phyloP scores from a whole-genome alignment of 352 stramenopile genomes.

The Pythium volutum region DNA sequence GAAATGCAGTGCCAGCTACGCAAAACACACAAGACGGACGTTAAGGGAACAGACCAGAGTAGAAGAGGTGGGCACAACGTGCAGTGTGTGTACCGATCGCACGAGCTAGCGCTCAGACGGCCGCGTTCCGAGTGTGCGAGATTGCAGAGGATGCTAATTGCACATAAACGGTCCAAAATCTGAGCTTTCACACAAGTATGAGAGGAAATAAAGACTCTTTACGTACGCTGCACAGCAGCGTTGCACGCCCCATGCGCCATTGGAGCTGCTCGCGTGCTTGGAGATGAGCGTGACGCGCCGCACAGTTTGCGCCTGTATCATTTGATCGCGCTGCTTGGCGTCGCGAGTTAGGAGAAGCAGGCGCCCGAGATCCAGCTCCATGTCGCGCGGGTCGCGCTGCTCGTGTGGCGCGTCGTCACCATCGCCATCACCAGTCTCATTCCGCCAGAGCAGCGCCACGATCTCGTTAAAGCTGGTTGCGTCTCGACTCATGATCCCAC shows the following conservation, averaged over 20 bases:
- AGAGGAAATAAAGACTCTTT: too few relatives aligned
- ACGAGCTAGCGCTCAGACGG: slow-evolving; percentile 58
- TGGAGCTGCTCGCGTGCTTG: slow-evolving; percentile 30
- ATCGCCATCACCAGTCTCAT: slow-evolving; percentile 28
- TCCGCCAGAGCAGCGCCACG: slow-evolving; percentile 46
- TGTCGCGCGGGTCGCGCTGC: slow-evolving; percentile 35
- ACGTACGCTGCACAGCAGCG: slow-evolving; percentile 10
- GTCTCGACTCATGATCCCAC: slow-evolving; percentile 1
- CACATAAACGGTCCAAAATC: too few relatives aligned
- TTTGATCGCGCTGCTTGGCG: slow-evolving; percentile 39
- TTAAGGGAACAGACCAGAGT: background rate
- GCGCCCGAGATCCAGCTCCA: slow-evolving; percentile 46
- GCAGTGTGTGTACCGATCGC: slow-evolving; percentile 50
- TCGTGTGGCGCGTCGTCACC: background rate
- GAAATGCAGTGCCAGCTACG: slow-evolving; percentile 65
- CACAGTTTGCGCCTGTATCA: slow-evolving; percentile 61
- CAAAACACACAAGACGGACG: background rate
- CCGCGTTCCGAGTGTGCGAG: slow-evolving; percentile 50
- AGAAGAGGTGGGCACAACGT: background rate
- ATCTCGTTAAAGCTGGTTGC: slow-evolving; percentile 50
- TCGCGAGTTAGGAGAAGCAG: slow-evolving; percentile 57
- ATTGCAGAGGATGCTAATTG: slow-evolving; percentile 57
- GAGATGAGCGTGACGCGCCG: slow-evolving; percentile 40
- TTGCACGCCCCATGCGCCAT: slow-evolving; percentile 21
- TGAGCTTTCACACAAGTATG: too few relatives aligned